phyloP scores from a whole-genome alignment of 805 yeast genomes.

The Ogataea nonfermentans region DNA sequence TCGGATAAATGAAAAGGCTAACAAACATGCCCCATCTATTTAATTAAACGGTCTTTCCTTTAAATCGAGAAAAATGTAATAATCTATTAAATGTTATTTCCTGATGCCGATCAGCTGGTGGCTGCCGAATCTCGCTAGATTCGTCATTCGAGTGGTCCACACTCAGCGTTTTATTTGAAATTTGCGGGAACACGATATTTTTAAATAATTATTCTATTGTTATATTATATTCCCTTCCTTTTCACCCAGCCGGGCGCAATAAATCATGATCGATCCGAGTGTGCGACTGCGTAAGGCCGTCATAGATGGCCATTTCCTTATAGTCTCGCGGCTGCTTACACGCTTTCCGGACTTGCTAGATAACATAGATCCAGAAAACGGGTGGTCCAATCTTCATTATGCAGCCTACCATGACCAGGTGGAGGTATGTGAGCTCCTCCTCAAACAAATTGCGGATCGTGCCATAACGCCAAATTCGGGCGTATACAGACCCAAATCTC shows the following conservation, averaged over 20 bases:
- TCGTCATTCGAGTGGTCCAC: too few relatives aligned
- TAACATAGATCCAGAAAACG: slow-evolving; percentile 65
- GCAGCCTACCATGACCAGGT: slow-evolving; percentile 74
- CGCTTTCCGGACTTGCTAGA: slow-evolving; percentile 68
- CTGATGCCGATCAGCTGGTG: not conserved
- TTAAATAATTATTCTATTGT: not conserved
- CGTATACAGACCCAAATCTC: slow-evolving; percentile 5
- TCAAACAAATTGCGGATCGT: slow-evolving; percentile 19
- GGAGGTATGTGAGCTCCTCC: slow-evolving; percentile 41
- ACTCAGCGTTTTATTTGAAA: not conserved
- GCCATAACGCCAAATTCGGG: slow-evolving; percentile 14
- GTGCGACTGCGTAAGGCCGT: slow-evolving; percentile 68
- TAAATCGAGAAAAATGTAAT: too few relatives aligned
- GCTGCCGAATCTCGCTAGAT: not conserved
- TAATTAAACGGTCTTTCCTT: too few relatives aligned
- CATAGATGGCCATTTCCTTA: slow-evolving; percentile 55
- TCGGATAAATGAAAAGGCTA: too few relatives aligned
- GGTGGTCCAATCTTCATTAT: slow-evolving; percentile 83
- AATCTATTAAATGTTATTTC: too few relatives aligned
- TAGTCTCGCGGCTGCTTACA: slow-evolving; percentile 62
- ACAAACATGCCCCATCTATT: too few relatives aligned
- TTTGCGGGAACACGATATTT: slow-evolving; percentile 8
- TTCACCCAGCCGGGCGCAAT: not conserved
- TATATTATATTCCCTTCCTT: not conserved
- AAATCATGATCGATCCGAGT: slow-evolving; percentile 57